Conservation (phyloP, 1,284 basidiomycete genomes). For the Coriolopsis trogii region DNA sequence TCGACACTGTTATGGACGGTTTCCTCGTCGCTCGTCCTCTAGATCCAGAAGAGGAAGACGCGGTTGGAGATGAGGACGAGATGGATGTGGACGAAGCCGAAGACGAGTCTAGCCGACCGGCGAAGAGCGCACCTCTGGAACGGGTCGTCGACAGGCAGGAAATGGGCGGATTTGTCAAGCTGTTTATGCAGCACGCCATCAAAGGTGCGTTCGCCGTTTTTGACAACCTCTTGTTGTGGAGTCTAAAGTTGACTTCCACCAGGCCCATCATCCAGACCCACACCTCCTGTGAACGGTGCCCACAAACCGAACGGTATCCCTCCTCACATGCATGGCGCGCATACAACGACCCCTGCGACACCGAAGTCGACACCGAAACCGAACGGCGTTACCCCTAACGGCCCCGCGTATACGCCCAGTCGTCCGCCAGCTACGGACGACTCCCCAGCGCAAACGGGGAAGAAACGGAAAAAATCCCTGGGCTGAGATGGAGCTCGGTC, state of each 20-base stretch:
- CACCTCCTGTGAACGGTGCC: slow-evolving; percentile 26
- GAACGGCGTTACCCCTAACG: slow-evolving; percentile 24
- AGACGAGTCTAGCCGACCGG: slow-evolving; percentile 28
- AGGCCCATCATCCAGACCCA: slow-evolving; percentile 15
- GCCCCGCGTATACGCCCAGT: slow-evolving; percentile 18
- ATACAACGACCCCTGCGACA: slow-evolving; percentile 19
- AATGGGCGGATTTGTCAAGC: slow-evolving; percentile 48
- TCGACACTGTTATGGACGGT: slow-evolving; percentile 71
- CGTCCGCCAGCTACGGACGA: slow-evolving; percentile 18
- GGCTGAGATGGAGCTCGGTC: slow-evolving; percentile 21
- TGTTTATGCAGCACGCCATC: slow-evolving; percentile 53
- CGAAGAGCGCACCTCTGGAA: slow-evolving; percentile 30
- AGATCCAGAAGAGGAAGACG: slow-evolving; percentile 28
- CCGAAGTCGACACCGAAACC: slow-evolving; percentile 20
- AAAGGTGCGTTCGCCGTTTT: slow-evolving; percentile 42
- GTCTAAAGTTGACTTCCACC: neutral
- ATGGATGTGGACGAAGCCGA: slow-evolving; percentile 48
- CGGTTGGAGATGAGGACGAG: slow-evolving; percentile 37
- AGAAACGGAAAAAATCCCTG: slow-evolving; percentile 42
- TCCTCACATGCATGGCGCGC: slow-evolving; percentile 25
- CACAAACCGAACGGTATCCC: slow-evolving; percentile 27
- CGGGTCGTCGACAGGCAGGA: slow-evolving; percentile 49
- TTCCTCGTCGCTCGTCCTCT: slow-evolving; percentile 51
- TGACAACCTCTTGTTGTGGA: neutral
- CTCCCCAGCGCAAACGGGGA: slow-evolving; percentile 33